Conservation (phyloP, 306 rosid genomes). For the Fragaria ananassa region DNA sequence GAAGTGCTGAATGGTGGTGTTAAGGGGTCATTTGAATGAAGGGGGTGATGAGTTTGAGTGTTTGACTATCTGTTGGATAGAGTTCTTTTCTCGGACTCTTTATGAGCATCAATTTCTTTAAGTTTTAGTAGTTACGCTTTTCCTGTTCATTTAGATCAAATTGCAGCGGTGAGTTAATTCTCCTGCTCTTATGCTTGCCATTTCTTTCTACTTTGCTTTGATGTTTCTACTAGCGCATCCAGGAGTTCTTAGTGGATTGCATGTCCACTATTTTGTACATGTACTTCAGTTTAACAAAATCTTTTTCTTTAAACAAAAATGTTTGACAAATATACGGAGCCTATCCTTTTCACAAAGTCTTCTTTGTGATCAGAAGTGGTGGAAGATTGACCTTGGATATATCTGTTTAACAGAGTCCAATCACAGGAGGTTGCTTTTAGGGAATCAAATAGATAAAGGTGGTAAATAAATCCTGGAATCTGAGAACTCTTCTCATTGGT, state of each 20-base stretch:
- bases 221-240: background rate
- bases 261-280: too few species aligned
- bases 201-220: background rate
- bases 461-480: background rate
- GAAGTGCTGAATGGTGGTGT: background rate
- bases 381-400: background rate
- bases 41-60: background rate
- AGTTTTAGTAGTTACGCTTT: background rate
- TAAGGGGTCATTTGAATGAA: background rate
- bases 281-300: background rate
- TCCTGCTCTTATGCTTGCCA: background rate
- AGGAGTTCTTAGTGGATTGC: background rate
- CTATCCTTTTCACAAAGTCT: background rate
- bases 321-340: background rate
- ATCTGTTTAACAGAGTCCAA: background rate
- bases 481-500: background rate
- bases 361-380: conserved; percentile 7
- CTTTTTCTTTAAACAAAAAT: background rate
- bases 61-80: background rate
- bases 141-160: background rate
- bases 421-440: background rate
- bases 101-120: background rate
- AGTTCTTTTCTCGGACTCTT: background rate
- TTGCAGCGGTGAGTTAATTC: background rate
- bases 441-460: background rate